Percentiles rank a stretch among this genome's conserved stretches.
phyloP scores from a whole-genome alignment of 495 filamentous ascomycete species.

The Xylaria cubensis region DNA sequence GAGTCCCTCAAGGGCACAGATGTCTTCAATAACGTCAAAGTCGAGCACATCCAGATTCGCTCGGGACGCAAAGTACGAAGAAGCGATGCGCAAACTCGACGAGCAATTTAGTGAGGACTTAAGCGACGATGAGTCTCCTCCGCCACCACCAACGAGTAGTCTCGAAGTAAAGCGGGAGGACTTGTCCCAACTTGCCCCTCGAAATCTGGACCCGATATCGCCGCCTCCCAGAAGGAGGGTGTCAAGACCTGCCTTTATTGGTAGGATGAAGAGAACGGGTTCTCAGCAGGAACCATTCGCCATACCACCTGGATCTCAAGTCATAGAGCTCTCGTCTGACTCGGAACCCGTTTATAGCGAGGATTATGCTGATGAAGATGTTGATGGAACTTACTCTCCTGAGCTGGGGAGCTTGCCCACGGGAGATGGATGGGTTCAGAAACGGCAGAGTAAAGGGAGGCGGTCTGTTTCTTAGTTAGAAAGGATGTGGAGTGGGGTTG shows the following conservation, averaged over 20 bases:
- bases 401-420: constrained; percentile 31
- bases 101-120: background rate
- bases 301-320: constrained; percentile 48
- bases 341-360: constrained; percentile 46
- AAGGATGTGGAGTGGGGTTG: background rate
- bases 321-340: constrained; percentile 48
- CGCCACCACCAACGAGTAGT: background rate
- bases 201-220: constrained; percentile 27
- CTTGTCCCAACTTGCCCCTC: constrained; percentile 5
- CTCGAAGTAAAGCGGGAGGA: constrained; percentile 8
- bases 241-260: background rate
- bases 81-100: constrained; percentile 22
- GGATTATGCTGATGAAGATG: constrained; percentile 52
- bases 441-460: constrained; percentile 15
- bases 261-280: constrained; percentile 4
- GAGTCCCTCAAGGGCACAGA: constrained; percentile 29
- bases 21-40: background rate
- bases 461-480: background rate
- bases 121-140: background rate
- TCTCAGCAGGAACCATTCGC: constrained; percentile 33
- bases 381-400: constrained; percentile 47
- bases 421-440: constrained; percentile 38
- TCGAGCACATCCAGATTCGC: background rate
- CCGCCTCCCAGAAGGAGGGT: constrained; percentile 25
- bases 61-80: constrained; percentile 11